These are phyloP conservation scores for Bacidia gigantensis DNA, from an alignment of 495 filamentous ascomycete species.

Conservation along the genomic window DNA sequence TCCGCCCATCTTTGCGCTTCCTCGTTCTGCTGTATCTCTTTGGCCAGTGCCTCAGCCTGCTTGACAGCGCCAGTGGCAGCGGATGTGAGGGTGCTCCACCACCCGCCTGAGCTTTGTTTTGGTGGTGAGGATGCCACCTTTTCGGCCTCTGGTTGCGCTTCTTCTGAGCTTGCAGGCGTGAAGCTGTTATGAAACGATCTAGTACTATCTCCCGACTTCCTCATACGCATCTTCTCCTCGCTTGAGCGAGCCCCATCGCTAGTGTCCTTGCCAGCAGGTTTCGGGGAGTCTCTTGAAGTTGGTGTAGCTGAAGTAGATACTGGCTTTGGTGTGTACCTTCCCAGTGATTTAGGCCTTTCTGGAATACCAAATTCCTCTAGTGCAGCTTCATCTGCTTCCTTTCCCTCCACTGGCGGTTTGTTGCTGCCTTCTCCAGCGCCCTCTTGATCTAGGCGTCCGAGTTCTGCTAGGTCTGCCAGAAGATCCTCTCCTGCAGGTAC, in stretches of 20 bases:
- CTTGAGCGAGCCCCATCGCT: conserved; percentile 32
- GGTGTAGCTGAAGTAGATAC: conserved; percentile 34
- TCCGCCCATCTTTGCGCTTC: conserved; percentile 93
- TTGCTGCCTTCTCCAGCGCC: conserved; percentile 31
- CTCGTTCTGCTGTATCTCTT: conserved; percentile 91
- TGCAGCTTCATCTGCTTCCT: conserved; percentile 30
- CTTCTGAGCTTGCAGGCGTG: conserved; percentile 28
- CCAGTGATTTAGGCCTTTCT: conserved; percentile 48
- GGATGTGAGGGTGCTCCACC: conserved; percentile 66
- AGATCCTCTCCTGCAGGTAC: conserved; percentile 63
- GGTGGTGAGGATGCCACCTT: conserved; percentile 12
- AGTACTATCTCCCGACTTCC: conserved; percentile 64
- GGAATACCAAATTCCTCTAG: conserved; percentile 63
- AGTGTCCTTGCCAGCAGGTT: conserved; percentile 39
- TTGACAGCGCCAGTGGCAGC: conserved; percentile 68
- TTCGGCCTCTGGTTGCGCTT: conserved; percentile 21
- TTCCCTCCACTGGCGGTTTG: conserved; percentile 13
- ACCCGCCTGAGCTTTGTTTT: conserved; percentile 38
- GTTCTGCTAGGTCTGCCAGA: conserved; percentile 68
- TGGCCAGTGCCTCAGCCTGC: conserved; percentile 83
- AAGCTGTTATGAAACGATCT: conserved; percentile 46
- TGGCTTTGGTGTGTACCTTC: conserved; percentile 57
- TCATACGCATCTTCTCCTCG: conserved; percentile 44
- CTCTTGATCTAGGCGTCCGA: conserved; percentile 31
- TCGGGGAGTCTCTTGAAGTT: conserved; percentile 40